Evolutionary conservation across 768 basidiomycete species (phyloP).

Genomic region (Xerocomus spinulosus): DNA sequence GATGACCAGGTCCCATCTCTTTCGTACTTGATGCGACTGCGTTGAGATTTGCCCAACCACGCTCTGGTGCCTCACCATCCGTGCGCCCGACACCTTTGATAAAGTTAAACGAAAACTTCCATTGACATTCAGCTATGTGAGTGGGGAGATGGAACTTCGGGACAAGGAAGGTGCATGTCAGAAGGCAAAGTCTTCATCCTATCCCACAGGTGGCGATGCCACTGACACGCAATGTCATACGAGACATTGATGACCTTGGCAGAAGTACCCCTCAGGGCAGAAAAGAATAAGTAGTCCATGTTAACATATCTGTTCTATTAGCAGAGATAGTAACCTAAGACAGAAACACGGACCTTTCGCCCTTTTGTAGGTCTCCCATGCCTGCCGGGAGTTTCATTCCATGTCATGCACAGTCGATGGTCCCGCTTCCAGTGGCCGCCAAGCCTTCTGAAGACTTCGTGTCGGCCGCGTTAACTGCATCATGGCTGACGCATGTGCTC

Average conservation of each 20-base stretch:
- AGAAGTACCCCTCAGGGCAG: background rate
- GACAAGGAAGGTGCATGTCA: slow-evolving; percentile 13
- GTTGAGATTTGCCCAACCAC: slow-evolving; percentile 35
- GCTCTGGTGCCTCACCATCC: slow-evolving; percentile 34
- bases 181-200: background rate
- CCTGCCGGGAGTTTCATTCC: background rate
- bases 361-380: background rate
- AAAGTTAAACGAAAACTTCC: slow-evolving; percentile 30
- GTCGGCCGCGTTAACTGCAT: background rate
- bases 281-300: slow-evolving; percentile 1
- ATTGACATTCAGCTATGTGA: slow-evolving; percentile 30
- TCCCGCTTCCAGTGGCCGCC: background rate
- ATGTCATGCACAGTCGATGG: background rate
- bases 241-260: background rate
- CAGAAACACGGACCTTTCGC: background rate
- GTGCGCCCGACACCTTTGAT: background rate
- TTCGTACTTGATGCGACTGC: slow-evolving; percentile 27
- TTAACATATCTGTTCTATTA: background rate
- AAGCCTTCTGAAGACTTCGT: background rate
- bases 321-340: background rate
- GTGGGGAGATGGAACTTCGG: slow-evolving; percentile 38
- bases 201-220: background rate
- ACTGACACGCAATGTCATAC: background rate
- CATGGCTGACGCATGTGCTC: background rate
- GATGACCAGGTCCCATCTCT: slow-evolving; percentile 35